These are phyloP conservation scores for Fusarium keratoplasticum DNA, from an alignment of 2,329 filamentous ascomycete species.

Conservation along the genomic window DNA sequence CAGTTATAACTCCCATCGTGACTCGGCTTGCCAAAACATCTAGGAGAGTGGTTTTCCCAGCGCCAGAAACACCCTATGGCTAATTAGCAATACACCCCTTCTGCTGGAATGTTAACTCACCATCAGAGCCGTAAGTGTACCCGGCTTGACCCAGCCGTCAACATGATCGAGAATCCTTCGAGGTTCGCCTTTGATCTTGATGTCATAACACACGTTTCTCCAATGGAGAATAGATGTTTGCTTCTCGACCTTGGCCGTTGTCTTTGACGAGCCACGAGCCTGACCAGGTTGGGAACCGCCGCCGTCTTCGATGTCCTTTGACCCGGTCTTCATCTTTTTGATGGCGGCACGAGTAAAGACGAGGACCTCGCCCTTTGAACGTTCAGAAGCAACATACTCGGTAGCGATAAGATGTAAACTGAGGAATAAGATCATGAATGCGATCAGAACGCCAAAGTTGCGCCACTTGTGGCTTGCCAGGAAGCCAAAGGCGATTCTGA, in stretches of 20 bases:
- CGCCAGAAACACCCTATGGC: not conserved
- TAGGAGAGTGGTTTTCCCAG: not conserved
- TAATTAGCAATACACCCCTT: too few species aligned
- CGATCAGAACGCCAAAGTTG: too few species aligned
- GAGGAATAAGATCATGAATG: too few species aligned
- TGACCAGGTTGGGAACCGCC: too few species aligned
- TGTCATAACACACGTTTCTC: not conserved
- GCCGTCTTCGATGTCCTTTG: too few species aligned
- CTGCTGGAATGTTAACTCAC: not conserved
- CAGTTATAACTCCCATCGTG: not conserved
- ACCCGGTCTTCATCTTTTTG: too few species aligned
- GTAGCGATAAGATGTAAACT: conserved; percentile 32
- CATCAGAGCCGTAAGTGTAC: not conserved
- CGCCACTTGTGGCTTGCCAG: too few species aligned
- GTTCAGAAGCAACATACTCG: conserved; percentile 30
- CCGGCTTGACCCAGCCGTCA: not conserved
- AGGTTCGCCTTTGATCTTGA: not conserved
- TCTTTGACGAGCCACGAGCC: too few species aligned
- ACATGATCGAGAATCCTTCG: not conserved
- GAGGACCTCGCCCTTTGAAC: conserved; percentile 40
- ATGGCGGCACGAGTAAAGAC: too few species aligned
- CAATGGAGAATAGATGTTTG: not conserved
- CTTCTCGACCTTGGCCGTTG: too few species aligned
- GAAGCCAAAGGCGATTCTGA: too few species aligned
- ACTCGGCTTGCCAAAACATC: not conserved